Evolutionary conservation across 2,329 filamentous ascomycete genomes (phyloP).

Genomic region (Pseudocercospora macadamiae): DNA sequence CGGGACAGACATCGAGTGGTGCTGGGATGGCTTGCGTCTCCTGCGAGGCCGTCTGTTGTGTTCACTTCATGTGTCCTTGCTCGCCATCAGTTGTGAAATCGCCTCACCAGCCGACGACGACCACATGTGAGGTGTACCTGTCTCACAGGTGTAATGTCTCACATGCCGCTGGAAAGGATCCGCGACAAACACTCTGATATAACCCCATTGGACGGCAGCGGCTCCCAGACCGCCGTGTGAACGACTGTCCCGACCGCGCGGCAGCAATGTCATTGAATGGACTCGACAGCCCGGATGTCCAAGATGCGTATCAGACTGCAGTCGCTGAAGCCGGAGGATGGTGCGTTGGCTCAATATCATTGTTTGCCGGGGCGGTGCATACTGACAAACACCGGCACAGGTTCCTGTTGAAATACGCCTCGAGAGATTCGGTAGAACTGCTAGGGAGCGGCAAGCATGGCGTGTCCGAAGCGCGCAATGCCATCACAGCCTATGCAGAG

Average conservation of each 20-base stretch:
- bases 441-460: constrained; percentile 77
- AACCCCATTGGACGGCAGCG: constrained; percentile 7
- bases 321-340: constrained; percentile 88
- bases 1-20: constrained; percentile 6
- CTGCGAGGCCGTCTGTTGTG: constrained; percentile 8
- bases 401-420: constrained; percentile 91
- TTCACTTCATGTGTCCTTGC: constrained; percentile 10
- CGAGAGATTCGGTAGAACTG: constrained; percentile 84
- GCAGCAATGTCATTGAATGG: constrained; percentile 89
- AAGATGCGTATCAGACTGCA: constrained; percentile 81
- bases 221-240: constrained; percentile 13
- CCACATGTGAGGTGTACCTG: constrained; percentile 1
- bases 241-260: constrained; percentile 18
- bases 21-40: constrained; percentile 12
- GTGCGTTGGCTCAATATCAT: constrained; percentile 62
- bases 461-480: constrained; percentile 78
- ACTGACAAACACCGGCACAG: constrained; percentile 52
- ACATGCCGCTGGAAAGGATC: constrained; percentile 18
- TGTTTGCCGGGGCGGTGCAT: too few species aligned
- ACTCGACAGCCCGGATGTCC: constrained; percentile 77
- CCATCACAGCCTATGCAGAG: constrained; percentile 78
- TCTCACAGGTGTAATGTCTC: constrained; percentile 24
- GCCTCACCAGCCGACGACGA: neutral
- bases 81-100: neutral
- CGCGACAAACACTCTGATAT: constrained; percentile 13